Base-by-base conservation (phyloP, 2,329 filamentous ascomycete genomes). In the Cercospora janseana region DNA sequence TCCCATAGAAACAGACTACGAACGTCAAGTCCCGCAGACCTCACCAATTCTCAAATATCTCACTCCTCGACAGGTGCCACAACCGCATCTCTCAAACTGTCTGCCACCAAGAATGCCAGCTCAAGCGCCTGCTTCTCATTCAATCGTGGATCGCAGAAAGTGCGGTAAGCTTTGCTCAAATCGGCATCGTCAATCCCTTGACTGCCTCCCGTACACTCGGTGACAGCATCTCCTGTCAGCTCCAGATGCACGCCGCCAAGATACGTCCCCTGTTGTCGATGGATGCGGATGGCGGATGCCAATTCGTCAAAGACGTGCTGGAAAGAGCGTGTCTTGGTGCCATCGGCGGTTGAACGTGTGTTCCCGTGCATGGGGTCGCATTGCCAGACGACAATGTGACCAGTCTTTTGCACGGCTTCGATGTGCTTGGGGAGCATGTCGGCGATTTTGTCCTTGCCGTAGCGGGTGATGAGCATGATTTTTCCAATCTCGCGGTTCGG, bases 121-220 rank as follows among this genome's bases (percentile, higher is more conserved):
- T 98, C 93, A 10, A 98, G 78, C 1, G 93, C 91, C 75, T 98
- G 93, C 74, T 97, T 96, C 78, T 97, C 93, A 66, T 98, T 98
- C 60, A 98, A 74, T 18, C 93, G 75, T 4, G 93, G 93, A 69
- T 98, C 93, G 69, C 93, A 98, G 75, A 92, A 97, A 28, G 87
- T 95, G 4, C 90, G 95, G 71, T 98, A 98, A 64, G 95, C 91
- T 58, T 89, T 80, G 2, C 86, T 86, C 62, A 98, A 69, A 65
- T 96, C 92, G 55, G 93, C 87, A 69, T 97, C 93, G 27, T 81
- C 87, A 52, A 97, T 73, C 0, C 86, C 88, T 66, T 89, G 88
- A 56, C 88, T 92, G 15, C 93, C 93, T 49, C 93, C 90, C 0
- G 95, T 81, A 64, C 93, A 98, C 73, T 98, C 93, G 0, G 93